A percentile compares a stretch with the other conserved stretches of the same genome.
These are phyloP conservation scores for Plasmodium inui DNA, from an alignment of 169 alveolate species.

Conservation along the genomic window DNA sequence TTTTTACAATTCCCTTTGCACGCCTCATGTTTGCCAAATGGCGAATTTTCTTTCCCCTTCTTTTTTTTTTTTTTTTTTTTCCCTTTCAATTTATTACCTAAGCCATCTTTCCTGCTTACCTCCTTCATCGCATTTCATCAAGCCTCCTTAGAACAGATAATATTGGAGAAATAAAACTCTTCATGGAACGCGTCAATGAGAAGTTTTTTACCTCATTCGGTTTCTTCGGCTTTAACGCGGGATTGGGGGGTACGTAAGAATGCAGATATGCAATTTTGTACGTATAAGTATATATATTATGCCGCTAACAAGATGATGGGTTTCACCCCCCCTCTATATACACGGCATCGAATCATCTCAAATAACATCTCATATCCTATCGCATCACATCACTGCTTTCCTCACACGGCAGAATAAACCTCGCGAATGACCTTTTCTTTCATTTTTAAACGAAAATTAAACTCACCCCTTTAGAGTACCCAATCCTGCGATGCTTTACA, in stretches of 20 bases:
- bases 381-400: not conserved
- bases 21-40: not conserved
- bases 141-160: not conserved
- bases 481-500: not conserved
- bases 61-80: not conserved
- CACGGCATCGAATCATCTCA: not conserved
- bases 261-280: not conserved
- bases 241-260: not conserved
- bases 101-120: not conserved
- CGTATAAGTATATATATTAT: not conserved
- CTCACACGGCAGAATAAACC: not conserved
- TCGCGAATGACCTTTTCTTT: not conserved
- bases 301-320: not conserved
- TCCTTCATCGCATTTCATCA: not conserved
- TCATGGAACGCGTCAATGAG: not conserved
- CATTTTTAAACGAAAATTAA: not conserved
- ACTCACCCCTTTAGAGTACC: not conserved
- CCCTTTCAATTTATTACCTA: not conserved
- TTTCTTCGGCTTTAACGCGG: not conserved
- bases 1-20: not conserved
- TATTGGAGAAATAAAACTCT: not conserved
- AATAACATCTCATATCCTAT: not conserved
- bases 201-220: not conserved
- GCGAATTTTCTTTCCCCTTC: not conserved
- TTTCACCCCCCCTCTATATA: not conserved